A percentile compares a stretch with the other conserved stretches of the same genome.
Evolutionary conservation across 139 green algal genomes (phyloP).

Genomic region (Asterochloris erici): DNA sequence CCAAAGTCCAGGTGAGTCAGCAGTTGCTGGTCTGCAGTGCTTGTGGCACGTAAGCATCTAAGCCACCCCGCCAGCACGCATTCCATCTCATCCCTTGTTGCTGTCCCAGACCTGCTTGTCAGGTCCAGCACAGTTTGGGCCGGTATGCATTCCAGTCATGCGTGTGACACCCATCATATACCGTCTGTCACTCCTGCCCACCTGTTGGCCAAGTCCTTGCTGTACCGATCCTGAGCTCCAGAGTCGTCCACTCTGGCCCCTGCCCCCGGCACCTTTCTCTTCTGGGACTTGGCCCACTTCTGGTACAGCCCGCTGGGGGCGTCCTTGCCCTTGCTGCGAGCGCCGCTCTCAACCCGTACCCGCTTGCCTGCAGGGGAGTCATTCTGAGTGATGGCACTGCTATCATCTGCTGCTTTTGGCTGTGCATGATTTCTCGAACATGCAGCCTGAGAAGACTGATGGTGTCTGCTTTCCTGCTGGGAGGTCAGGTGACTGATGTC

Average conservation of each 20-base stretch:
- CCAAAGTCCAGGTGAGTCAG: too few species aligned
- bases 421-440: too few species aligned
- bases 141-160: not conserved
- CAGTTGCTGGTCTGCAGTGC: not conserved
- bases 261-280: constrained; percentile 42
- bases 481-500: too few species aligned
- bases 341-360: constrained; percentile 23
- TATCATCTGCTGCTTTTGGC: too few species aligned
- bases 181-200: not conserved
- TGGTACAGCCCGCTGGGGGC: constrained; percentile 51
- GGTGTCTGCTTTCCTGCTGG: too few species aligned
- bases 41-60: not conserved
- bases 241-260: constrained; percentile 17
- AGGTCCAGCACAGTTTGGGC: too few species aligned
- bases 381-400: too few species aligned
- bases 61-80: not conserved
- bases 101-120: not conserved
- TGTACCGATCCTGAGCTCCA: not conserved
- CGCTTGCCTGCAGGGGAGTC: constrained; percentile 33
- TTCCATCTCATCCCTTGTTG: too few species aligned
- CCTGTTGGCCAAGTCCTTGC: constrained; percentile 21
- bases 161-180: not conserved
- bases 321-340: constrained; percentile 28
- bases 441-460: too few species aligned
- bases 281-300: constrained; percentile 63